A percentile compares a stretch with the other conserved stretches of the same genome.
These are phyloP conservation scores for Monosporozyma aquatica DNA, from an alignment of 805 yeast genomes.

Conservation along the genomic window DNA sequence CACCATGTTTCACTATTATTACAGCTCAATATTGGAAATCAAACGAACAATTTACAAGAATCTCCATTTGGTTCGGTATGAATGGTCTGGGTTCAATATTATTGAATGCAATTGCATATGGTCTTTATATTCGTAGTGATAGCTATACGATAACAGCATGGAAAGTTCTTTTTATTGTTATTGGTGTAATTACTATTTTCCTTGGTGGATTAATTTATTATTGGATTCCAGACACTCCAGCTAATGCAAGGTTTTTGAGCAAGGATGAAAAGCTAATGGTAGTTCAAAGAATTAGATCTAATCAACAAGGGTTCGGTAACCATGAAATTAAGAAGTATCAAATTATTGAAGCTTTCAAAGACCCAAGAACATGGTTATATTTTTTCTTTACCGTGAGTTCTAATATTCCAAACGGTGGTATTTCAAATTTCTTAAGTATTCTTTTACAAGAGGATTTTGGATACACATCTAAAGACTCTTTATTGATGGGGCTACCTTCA, in stretches of 20 bases:
- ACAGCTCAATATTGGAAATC: conserved; percentile 52
- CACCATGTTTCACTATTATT: conserved; percentile 48
- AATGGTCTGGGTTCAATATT: conserved; percentile 41
- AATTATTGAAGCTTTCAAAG: conserved; percentile 42
- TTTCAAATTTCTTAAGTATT: conserved; percentile 40
- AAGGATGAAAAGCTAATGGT: conserved; percentile 37
- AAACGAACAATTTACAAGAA: conserved; percentile 37
- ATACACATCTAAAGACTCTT: conserved; percentile 33
- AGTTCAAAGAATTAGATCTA: conserved; percentile 44
- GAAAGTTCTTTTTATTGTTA: conserved; percentile 50
- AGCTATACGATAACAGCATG: conserved; percentile 42
- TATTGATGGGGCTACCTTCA: conserved; percentile 38
- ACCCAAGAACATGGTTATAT: conserved; percentile 41
- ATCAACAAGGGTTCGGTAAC: conserved; percentile 52
- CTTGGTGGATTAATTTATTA: conserved; percentile 40
- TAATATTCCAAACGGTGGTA: conserved; percentile 48
- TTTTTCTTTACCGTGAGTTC: conserved; percentile 34
- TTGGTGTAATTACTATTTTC: conserved; percentile 49
- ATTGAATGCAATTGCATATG: conserved; percentile 49
- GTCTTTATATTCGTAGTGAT: conserved; percentile 34
- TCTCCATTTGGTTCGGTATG: conserved; percentile 37
- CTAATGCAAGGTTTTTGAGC: conserved; percentile 36
- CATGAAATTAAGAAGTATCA: conserved; percentile 47
- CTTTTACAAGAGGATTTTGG: conserved; percentile 37
- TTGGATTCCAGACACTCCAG: conserved; percentile 51